Evolutionary conservation across 192 early-diverging fungal species (phyloP).

Genomic region (Gigaspora rosea): DNA sequence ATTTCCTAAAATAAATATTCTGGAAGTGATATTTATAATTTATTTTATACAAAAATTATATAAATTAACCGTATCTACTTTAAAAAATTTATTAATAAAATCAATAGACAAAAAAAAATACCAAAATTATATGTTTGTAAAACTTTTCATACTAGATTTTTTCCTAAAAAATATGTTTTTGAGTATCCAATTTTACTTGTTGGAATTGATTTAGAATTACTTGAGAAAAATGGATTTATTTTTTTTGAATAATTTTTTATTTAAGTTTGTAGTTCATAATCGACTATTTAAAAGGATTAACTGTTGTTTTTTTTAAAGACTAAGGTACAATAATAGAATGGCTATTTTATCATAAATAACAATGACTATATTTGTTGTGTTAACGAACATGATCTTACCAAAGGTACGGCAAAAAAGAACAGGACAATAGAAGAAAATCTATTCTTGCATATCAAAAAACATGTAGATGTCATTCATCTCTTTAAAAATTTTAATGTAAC

Average conservation of each 20-base stretch:
- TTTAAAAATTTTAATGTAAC: neutral
- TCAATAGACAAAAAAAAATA: neutral
- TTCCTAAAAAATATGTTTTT: constrained; percentile 49
- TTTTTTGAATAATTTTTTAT: neutral
- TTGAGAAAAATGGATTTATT: constrained; percentile 17
- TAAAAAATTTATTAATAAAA: neutral
- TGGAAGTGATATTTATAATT: neutral
- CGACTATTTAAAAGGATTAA: neutral
- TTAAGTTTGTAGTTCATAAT: neutral
- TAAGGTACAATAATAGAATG: constrained; percentile 15
- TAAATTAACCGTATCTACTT: neutral
- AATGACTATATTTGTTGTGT: constrained; percentile 31
- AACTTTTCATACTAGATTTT: constrained; percentile 51
- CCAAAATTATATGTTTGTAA: constrained; percentile 29
- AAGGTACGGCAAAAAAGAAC: neutral
- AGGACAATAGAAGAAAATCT: constrained; percentile 34
- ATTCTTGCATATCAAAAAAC: constrained; percentile 22
- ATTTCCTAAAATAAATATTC: neutral
- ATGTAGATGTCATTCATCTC: constrained; percentile 23
- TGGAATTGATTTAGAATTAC: constrained; percentile 31
- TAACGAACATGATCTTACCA: neutral
- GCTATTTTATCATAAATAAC: constrained; percentile 11
- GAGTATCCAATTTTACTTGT: constrained; percentile 58
- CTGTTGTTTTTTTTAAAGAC: neutral
- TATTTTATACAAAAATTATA: neutral